Conservation (phyloP, 495 filamentous ascomycete genomes). For the Cenococcum geophilum region DNA sequence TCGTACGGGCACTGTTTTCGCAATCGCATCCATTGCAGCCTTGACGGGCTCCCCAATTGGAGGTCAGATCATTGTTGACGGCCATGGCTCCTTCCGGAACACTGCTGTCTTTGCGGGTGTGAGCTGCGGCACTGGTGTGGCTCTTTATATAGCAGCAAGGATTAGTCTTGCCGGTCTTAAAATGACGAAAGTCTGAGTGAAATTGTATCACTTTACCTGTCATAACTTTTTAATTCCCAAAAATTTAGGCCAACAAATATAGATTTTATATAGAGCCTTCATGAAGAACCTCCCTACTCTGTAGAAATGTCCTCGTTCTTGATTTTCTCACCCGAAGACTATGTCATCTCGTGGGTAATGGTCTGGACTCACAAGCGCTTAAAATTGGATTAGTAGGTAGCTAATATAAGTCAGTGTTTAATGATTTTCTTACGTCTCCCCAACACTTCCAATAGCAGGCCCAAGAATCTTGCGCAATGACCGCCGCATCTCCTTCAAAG, state of each 20-base stretch:
- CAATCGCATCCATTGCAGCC: slow-evolving; percentile 56
- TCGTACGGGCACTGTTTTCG: slow-evolving; percentile 62
- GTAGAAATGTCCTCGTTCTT: too few species aligned
- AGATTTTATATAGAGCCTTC: too few species aligned
- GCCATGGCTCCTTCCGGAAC: slow-evolving; percentile 52
- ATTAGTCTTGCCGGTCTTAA: slow-evolving; percentile 41
- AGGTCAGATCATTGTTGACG: slow-evolving; percentile 54
- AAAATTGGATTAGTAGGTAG: too few species aligned
- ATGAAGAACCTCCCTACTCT: too few species aligned
- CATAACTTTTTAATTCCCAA: neutral
- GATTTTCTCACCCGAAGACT: too few species aligned
- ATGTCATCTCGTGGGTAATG: too few species aligned
- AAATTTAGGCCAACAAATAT: too few species aligned
- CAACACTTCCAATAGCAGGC: too few species aligned
- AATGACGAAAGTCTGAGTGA: slow-evolving; percentile 7
- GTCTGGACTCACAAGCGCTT: too few species aligned
- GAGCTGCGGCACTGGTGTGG: slow-evolving; percentile 48
- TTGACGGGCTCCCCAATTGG: slow-evolving; percentile 68
- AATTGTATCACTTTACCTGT: too few species aligned
- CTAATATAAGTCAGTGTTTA: too few species aligned
- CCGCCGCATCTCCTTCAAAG: slow-evolving; percentile 25
- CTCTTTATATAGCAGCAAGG: slow-evolving; percentile 46
- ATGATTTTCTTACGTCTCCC: too few species aligned
- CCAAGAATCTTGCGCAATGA: slow-evolving; percentile 9
- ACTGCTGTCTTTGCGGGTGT: slow-evolving; percentile 64